phyloP scores from a whole-genome alignment of 1,284 basidiomycete genomes.

The Agroathelia rolfsii region DNA sequence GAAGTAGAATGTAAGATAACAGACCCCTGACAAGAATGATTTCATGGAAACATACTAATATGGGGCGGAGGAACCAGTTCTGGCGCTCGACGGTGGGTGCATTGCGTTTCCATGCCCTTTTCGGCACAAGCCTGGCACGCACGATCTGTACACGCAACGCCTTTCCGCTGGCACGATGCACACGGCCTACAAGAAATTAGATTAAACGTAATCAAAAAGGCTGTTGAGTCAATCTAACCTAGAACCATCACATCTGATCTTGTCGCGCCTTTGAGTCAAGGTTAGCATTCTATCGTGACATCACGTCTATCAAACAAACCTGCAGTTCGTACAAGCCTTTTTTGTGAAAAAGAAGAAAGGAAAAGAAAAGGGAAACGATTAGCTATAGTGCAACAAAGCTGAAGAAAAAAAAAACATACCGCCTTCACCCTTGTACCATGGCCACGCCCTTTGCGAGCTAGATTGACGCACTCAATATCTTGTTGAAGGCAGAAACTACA shows the following conservation, averaged over 20 bases:
- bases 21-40: neutral
- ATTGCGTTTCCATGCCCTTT: conserved; percentile 31
- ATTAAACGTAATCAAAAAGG: neutral
- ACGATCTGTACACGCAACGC: conserved; percentile 37
- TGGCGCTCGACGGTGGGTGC: conserved; percentile 27
- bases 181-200: conserved; percentile 38
- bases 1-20: neutral
- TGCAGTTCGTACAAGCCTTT: conserved; percentile 48
- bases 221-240: conserved; percentile 23
- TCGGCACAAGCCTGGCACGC: conserved; percentile 31
- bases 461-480: conserved; percentile 33
- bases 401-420: too few species aligned
- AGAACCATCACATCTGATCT: conserved; percentile 45
- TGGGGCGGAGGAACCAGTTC: conserved; percentile 19
- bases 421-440: conserved; percentile 48
- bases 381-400: too few species aligned
- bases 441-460: conserved; percentile 41
- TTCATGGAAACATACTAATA: conserved; percentile 23
- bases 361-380: conserved; percentile 6
- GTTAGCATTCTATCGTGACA: conserved; percentile 12
- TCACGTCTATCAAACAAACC: conserved; percentile 26
- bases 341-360: conserved; percentile 8
- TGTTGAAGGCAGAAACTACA: conserved; percentile 39
- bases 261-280: conserved; percentile 38
- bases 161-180: conserved; percentile 33